Conservation (phyloP, 129 eudicot species). For the Centaurea solstitialis region DNA sequence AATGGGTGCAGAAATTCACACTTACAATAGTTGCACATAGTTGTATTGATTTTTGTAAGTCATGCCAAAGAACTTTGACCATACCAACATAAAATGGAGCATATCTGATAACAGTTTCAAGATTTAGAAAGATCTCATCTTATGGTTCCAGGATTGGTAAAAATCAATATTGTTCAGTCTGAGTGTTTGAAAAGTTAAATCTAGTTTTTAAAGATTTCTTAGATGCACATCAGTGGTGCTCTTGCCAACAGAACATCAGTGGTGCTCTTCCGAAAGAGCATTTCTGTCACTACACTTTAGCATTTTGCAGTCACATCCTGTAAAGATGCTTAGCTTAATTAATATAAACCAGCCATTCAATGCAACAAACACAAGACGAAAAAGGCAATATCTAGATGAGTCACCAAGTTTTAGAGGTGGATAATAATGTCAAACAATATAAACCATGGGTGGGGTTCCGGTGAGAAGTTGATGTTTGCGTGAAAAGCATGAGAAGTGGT, state of each 20-base stretch:
- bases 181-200: not conserved
- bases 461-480: no score
- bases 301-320: not conserved
- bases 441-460: no score
- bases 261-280: not conserved
- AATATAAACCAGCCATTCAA: not conserved
- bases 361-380: not conserved
- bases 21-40: not conserved
- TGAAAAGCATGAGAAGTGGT: no score
- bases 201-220: not conserved
- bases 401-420: not conserved
- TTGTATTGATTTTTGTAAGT: constrained; percentile 3
- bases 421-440: not conserved
- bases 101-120: not conserved
- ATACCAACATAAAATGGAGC: not conserved
- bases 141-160: constrained; percentile 8
- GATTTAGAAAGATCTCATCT: not conserved
- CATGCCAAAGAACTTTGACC: not conserved
- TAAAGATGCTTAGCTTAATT: constrained; percentile 10
- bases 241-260: constrained; percentile 2
- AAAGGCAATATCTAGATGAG: not conserved
- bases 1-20: not conserved
- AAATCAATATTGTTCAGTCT: not conserved
- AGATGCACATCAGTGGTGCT: not conserved
- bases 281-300: not conserved